A percentile compares a stretch with the other conserved stretches of the same genome.
These are phyloP conservation scores for Uncinocarpus reesii DNA, from an alignment of 2,329 filamentous ascomycete species.

Conservation along the genomic window DNA sequence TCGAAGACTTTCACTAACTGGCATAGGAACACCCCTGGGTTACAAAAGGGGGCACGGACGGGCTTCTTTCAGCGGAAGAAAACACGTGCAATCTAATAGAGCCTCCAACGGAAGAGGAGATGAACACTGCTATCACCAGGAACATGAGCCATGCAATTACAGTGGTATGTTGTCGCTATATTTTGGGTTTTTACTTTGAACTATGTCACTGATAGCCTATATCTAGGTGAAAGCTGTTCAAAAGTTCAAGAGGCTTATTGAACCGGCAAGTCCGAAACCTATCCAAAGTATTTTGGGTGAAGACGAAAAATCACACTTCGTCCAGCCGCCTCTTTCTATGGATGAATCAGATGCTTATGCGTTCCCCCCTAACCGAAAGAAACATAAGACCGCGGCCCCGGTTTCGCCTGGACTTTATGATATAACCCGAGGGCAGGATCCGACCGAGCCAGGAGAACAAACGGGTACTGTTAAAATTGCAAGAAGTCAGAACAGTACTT, in stretches of 20 bases:
- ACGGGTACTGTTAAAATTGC: constrained; percentile 16
- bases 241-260: constrained; percentile 69
- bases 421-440: neutral
- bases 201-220: neutral
- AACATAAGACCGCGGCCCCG: neutral
- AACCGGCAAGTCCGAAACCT: constrained; percentile 43
- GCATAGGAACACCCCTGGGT: constrained; percentile 83
- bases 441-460: neutral
- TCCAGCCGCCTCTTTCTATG: constrained; percentile 48
- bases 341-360: constrained; percentile 31
- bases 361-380: constrained; percentile 27
- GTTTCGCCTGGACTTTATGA: neutral
- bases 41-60: constrained; percentile 66
- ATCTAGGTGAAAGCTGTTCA: constrained; percentile 75
- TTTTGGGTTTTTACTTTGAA: neutral
- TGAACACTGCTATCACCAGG: constrained; percentile 79
- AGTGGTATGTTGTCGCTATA: constrained; percentile 49
- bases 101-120: constrained; percentile 77
- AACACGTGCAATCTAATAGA: constrained; percentile 75
- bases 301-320: constrained; percentile 44
- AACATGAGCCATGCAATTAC: constrained; percentile 80
- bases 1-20: constrained; percentile 12
- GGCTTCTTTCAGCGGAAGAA: constrained; percentile 67
- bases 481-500: constrained; percentile 17
- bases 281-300: constrained; percentile 52